Conservation (phyloP, 495 filamentous ascomycete genomes). For the Daldinia loculata region DNA sequence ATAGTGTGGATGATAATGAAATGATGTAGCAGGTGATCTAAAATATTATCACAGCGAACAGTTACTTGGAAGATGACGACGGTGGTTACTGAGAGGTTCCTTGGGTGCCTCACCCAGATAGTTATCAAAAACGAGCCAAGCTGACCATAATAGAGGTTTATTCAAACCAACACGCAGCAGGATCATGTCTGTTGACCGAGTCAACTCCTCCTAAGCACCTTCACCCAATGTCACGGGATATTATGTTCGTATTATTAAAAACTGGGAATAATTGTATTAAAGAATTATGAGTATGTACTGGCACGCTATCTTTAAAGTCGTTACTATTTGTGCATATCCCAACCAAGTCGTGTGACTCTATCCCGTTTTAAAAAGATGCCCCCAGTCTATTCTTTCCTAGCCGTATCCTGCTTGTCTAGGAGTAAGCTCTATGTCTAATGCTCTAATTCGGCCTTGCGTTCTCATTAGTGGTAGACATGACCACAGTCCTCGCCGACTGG, state of each 20-base stretch:
- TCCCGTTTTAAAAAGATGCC: conserved; percentile 5
- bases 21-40: too few relatives aligned
- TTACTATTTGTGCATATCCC: conserved; percentile 5
- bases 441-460: conserved; percentile 25
- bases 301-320: neutral
- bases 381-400: conserved; percentile 8
- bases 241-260: neutral
- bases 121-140: too few relatives aligned
- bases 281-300: neutral
- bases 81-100: too few relatives aligned
- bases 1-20: too few relatives aligned
- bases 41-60: too few relatives aligned
- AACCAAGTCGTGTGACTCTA: conserved; percentile 9
- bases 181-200: too few relatives aligned
- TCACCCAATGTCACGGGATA: neutral
- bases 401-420: neutral
- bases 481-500: neutral
- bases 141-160: too few relatives aligned
- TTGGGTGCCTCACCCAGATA: too few relatives aligned
- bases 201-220: too few relatives aligned
- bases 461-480: conserved; percentile 23
- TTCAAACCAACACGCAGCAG: too few relatives aligned
- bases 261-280: neutral
- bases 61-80: too few relatives aligned
- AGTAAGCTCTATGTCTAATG: too few relatives aligned